Base-by-base conservation (phyloP, 257 asterid genomes). In the Nicotiana sylvestris region DNA sequence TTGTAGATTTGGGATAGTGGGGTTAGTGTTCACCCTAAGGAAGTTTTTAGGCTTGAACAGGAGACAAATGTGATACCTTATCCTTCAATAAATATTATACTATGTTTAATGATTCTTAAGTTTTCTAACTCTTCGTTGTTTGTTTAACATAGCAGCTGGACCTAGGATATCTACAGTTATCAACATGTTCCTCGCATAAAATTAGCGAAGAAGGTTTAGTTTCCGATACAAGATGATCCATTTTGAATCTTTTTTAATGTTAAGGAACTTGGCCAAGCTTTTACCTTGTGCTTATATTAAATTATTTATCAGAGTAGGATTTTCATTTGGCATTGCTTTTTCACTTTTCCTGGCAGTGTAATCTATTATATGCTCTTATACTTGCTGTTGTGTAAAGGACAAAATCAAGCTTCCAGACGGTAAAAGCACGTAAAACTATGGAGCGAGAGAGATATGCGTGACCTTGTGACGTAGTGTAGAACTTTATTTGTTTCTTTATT, bases 61-160 rank as follows among this genome's bases (percentile, higher is more conserved):
- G 79, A 74, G 39, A 53, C 13, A 29, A 43, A 72, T 72, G 79
- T 72, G 79, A 72, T 46, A 72, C 61, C 61, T 25, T 72, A 21
- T 46, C 39, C 39, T 25, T 49, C 21, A 49, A 46, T 74, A 35
- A 49, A 25, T 72, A 12, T 46, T 46, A 25, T 25, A 49, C 39
- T 29, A 49, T 5, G 16, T 43, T 11, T 13, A 43, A 7, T 27
- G 61, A 25, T 74, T 74, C 79, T 74, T 49, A 46, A 49, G 61
- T 49, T 56, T 70, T 46, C 51, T 35, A 46, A 32, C 4, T 49
- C 18, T 56, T 49, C 8, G 61, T 46, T 13, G 79, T 72, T 72
- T 25, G 62, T 49, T 74, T 74, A 74, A 13, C 78, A 6, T 72
- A 43, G 78, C 79, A 74, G 39, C 39, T 74, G 35, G 61, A 49